Evolutionary conservation across 805 yeast species (phyloP).

Genomic region (Ascoidea asiatica): DNA sequence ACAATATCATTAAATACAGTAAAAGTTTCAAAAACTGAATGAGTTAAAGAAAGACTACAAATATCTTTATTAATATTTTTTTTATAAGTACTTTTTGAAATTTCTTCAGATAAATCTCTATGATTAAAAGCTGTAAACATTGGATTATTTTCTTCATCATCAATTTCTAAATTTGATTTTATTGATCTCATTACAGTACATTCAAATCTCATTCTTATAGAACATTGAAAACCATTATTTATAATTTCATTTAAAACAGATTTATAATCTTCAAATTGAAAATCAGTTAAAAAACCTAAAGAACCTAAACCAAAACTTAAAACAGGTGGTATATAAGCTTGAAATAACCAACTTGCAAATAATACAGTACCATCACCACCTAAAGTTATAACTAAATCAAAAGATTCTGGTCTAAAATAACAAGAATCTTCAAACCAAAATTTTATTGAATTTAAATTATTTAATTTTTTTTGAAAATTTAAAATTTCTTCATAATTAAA

Average conservation of each 20-base stretch:
- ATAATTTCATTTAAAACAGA: conserved; percentile 8
- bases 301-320: conserved; percentile 83
- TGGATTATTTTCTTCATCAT: background rate
- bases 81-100: conserved; percentile 6
- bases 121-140: conserved; percentile 1
- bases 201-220: conserved; percentile 36
- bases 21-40: conserved; percentile 17
- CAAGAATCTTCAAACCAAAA: conserved; percentile 28
- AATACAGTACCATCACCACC: conserved; percentile 98
- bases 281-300: conserved; percentile 83
- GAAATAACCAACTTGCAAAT: conserved; percentile 78
- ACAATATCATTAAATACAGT: conserved; percentile 39
- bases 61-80: conserved; percentile 2
- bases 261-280: conserved; percentile 40
- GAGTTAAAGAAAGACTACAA: conserved; percentile 13
- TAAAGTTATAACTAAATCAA: conserved; percentile 73
- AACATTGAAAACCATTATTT: conserved; percentile 30
- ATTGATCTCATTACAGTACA: conserved; percentile 30
- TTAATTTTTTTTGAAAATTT: conserved; percentile 11
- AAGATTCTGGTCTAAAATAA: conserved; percentile 23
- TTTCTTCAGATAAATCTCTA: conserved; percentile 14
- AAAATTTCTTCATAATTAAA: conserved; percentile 30
- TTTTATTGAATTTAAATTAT: conserved; percentile 9
- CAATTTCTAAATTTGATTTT: background rate
- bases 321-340: conserved; percentile 80